phyloP scores from a whole-genome alignment of 2,329 filamentous ascomycete species.

The Elsinoe australis region DNA sequence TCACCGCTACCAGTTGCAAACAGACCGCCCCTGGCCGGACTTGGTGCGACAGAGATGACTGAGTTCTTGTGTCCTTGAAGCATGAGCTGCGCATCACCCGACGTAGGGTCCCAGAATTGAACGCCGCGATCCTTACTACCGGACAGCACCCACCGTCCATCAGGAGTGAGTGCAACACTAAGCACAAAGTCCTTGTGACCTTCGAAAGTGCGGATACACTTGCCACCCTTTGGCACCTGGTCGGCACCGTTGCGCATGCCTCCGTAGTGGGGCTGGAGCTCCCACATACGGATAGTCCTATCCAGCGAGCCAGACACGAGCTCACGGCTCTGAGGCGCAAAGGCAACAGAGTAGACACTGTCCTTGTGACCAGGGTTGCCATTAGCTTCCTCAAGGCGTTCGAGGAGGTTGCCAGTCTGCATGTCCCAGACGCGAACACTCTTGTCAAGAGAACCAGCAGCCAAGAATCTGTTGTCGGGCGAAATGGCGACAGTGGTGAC shows the following conservation, averaged over 20 bases:
- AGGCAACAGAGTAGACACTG: slow-evolving; percentile 92
- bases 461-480: slow-evolving; percentile 86
- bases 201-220: slow-evolving; percentile 94
- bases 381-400: slow-evolving; percentile 61
- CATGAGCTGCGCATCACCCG: slow-evolving; percentile 93
- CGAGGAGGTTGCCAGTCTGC: slow-evolving; percentile 72
- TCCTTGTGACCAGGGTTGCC: slow-evolving; percentile 93
- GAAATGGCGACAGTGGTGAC: slow-evolving; percentile 97
- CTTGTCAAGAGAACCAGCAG: slow-evolving; percentile 92
- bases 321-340: slow-evolving; percentile 85
- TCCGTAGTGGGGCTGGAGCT: slow-evolving; percentile 62
- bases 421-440: slow-evolving; percentile 97
- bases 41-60: slow-evolving; percentile 95
- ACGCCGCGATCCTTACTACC: slow-evolving; percentile 96
- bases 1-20: slow-evolving; percentile 97
- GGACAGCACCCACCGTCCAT: slow-evolving; percentile 91
- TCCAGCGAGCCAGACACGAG: slow-evolving; percentile 92
- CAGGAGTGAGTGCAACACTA: slow-evolving; percentile 87
- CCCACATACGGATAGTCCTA: slow-evolving; percentile 99
- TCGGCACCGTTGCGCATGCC: slow-evolving; percentile 41
- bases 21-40: slow-evolving; percentile 66
- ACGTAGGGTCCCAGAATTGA: slow-evolving; percentile 96
- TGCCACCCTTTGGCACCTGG: slow-evolving; percentile 63
- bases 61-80: slow-evolving; percentile 98
- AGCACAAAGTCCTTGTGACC: slow-evolving; percentile 98